phyloP scores from a whole-genome alignment of 2,329 filamentous ascomycete genomes.

The Orbilia ellipsospora region DNA sequence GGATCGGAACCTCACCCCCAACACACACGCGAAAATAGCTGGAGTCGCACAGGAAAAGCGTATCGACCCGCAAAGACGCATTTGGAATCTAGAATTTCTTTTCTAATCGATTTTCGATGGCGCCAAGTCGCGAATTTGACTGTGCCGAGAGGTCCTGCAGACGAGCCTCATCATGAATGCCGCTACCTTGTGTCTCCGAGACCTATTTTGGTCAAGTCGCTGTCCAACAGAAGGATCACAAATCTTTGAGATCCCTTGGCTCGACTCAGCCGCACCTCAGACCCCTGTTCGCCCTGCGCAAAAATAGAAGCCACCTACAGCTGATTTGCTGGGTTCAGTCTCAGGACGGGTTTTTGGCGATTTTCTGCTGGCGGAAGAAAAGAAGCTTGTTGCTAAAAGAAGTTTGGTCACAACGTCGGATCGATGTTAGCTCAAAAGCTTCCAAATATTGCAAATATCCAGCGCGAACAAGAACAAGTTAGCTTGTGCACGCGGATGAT shows the following conservation, averaged over 20 bases:
- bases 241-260: conserved; percentile 26
- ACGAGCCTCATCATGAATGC: background rate
- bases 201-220: conserved; percentile 27
- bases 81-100: conserved; percentile 7
- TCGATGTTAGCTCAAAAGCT: conserved; percentile 28
- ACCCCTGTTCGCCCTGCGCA: conserved; percentile 41
- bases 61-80: too few relatives aligned
- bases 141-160: background rate
- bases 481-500: background rate
- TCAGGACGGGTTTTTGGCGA: conserved; percentile 25
- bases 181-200: background rate
- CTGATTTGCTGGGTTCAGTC: conserved; percentile 26
- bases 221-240: conserved; percentile 31
- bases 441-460: conserved; percentile 38
- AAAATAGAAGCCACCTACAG: conserved; percentile 46
- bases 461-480: background rate
- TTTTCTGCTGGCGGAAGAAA: conserved; percentile 32
- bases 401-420: background rate
- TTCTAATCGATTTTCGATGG: background rate
- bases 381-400: background rate
- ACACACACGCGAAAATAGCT: background rate
- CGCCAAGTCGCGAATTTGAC: too few relatives aligned
- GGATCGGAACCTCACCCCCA: background rate
- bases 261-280: conserved; percentile 50
- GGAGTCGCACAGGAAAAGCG: conserved; percentile 10